Conservation (phyloP, 345 rosid species). For the Syzygium aromaticum region DNA sequence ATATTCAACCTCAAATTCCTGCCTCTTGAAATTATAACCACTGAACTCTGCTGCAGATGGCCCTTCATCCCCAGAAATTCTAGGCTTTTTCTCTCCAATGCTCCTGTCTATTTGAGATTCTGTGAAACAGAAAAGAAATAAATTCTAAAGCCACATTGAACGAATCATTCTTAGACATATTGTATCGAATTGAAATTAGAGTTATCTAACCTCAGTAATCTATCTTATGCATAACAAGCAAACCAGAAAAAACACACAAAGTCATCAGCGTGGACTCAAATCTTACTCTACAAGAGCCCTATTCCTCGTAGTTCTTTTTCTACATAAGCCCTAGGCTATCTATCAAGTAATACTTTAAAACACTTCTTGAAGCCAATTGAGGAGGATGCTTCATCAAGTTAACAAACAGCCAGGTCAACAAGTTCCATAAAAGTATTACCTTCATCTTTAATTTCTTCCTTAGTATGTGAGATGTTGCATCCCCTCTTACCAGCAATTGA, state of each 20-base stretch:
- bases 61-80: slow-evolving; percentile 58
- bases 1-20: slow-evolving; percentile 90
- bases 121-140: slow-evolving; percentile 15
- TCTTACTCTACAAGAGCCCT: background rate
- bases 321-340: background rate
- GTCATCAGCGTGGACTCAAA: background rate
- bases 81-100: slow-evolving; percentile 80
- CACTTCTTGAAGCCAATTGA: background rate
- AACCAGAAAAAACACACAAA: background rate
- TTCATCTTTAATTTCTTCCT: slow-evolving; percentile 56
- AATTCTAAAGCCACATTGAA: background rate
- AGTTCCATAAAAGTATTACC: slow-evolving; percentile 38
- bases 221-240: background rate
- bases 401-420: background rate
- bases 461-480: slow-evolving; percentile 31
- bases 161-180: background rate
- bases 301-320: background rate
- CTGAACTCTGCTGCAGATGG: slow-evolving; percentile 67
- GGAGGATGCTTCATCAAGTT: background rate
- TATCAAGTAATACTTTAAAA: background rate
- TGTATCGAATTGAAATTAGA: background rate
- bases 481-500: slow-evolving; percentile 51
- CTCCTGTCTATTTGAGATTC: slow-evolving; percentile 75
- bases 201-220: background rate
- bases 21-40: slow-evolving; percentile 87